phyloP scores from a whole-genome alignment of 2,329 filamentous ascomycete species.

The Xylariaceae sp. region DNA sequence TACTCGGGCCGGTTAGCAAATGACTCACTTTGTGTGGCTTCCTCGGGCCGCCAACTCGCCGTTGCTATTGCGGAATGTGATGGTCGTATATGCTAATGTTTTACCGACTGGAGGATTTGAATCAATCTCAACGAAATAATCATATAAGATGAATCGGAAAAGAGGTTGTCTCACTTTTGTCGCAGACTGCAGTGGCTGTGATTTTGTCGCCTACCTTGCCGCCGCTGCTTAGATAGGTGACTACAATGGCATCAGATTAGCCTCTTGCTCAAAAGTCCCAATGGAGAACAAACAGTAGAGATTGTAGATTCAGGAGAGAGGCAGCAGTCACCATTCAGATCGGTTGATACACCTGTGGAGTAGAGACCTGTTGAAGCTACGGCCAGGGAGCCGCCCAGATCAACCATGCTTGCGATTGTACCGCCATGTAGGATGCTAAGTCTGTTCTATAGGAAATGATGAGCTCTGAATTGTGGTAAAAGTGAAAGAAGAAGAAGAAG shows the following conservation, averaged over 20 bases:
- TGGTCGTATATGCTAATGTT: constrained; percentile 57
- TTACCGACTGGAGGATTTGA: constrained; percentile 50
- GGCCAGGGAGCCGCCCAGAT: constrained; percentile 61
- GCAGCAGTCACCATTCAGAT: constrained; percentile 53
- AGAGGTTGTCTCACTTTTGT: constrained; percentile 49
- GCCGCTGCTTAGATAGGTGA: constrained; percentile 59
- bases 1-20: neutral
- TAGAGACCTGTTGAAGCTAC: constrained; percentile 62
- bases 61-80: constrained; percentile 56
- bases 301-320: neutral
- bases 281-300: neutral
- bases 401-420: constrained; percentile 72
- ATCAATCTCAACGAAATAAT: no score
- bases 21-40: constrained; percentile 60
- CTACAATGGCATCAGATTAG: constrained; percentile 31
- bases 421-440: constrained; percentile 74
- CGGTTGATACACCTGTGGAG: constrained; percentile 61
- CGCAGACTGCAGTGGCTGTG: constrained; percentile 54
- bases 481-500: neutral
- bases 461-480: constrained; percentile 3
- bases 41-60: constrained; percentile 59
- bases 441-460: constrained; percentile 55
- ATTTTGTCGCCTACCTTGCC: constrained; percentile 55
- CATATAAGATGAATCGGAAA: neutral
- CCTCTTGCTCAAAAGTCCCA: neutral